These are phyloP conservation scores for Yamadazyma akitaensis DNA, from an alignment of 805 yeast species.

Conservation along the genomic window DNA sequence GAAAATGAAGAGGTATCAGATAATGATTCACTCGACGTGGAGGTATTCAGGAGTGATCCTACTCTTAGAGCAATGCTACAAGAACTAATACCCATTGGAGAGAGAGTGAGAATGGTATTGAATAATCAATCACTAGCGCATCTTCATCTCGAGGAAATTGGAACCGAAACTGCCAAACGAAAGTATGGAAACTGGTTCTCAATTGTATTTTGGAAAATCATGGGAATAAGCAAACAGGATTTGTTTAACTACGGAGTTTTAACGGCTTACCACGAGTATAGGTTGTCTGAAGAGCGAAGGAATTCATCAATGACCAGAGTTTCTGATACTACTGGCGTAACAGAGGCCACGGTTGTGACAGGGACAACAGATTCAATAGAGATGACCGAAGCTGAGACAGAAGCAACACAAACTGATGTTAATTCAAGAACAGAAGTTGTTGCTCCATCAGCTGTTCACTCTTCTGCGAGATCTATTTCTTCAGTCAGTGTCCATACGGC, in stretches of 20 bases:
- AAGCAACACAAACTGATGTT: not conserved
- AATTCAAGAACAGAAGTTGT: not conserved
- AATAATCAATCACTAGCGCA: conserved; percentile 29
- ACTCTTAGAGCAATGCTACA: conserved; percentile 34
- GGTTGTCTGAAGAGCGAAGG: conserved; percentile 14
- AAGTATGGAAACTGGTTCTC: conserved; percentile 30
- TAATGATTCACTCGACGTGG: conserved; percentile 22
- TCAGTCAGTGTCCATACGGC: conserved; percentile 12
- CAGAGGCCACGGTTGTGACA: not conserved
- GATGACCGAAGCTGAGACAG: not conserved
- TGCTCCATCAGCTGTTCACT: not conserved
- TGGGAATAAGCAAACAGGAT: conserved; percentile 52
- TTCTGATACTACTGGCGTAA: not conserved
- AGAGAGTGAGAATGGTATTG: conserved; percentile 40
- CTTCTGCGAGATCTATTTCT: not conserved
- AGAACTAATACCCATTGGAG: conserved; percentile 39
- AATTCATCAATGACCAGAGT: not conserved
- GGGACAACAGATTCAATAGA: not conserved
- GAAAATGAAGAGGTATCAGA: conserved; percentile 14
- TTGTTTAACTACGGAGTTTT: conserved; percentile 51
- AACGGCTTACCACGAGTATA: conserved; percentile 14
- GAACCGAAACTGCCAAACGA: conserved; percentile 34
- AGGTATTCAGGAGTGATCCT: conserved; percentile 36
- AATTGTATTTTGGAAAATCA: conserved; percentile 48
- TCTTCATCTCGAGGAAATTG: conserved; percentile 43